phyloP scores from a whole-genome alignment of 1,284 basidiomycete species.

The Irpex sp. region DNA sequence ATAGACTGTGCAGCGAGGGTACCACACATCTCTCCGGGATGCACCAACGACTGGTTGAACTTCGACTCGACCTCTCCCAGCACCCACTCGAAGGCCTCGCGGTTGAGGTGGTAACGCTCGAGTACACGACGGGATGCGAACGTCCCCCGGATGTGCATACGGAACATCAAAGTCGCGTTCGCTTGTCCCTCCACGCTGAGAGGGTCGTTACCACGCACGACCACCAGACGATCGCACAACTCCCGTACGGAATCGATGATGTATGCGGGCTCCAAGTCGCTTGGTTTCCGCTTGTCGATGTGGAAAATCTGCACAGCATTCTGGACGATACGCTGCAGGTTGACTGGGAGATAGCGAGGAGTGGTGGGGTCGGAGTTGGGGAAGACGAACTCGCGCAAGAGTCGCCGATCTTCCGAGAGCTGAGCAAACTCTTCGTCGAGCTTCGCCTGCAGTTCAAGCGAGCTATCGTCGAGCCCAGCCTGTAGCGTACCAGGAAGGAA shows the following conservation, averaged over 20 bases:
- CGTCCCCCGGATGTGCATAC: constrained; percentile 88
- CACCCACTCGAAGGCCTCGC: constrained; percentile 97
- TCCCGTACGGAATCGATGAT: constrained; percentile 80
- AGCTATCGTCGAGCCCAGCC: constrained; percentile 92
- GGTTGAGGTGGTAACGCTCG: constrained; percentile 83
- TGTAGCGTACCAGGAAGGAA: constrained; percentile 83
- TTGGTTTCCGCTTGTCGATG: constrained; percentile 90
- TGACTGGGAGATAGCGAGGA: constrained; percentile 87
- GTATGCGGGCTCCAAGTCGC: constrained; percentile 87
- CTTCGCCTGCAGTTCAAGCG: constrained; percentile 83
- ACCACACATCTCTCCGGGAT: constrained; percentile 99
- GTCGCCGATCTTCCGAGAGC: constrained; percentile 71
- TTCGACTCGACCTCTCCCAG: constrained; percentile 94
- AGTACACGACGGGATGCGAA: constrained; percentile 83
- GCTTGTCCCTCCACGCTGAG: constrained; percentile 77
- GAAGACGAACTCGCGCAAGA: constrained; percentile 85
- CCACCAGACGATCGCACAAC: constrained; percentile 68
- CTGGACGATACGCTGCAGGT: constrained; percentile 91
- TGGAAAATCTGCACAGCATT: constrained; percentile 98
- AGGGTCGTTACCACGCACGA: constrained; percentile 84
- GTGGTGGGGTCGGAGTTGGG: constrained; percentile 69
- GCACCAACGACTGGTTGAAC: constrained; percentile 88
- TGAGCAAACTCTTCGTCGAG: constrained; percentile 88
- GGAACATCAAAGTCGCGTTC: constrained; percentile 92
- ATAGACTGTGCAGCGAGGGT: constrained; percentile 98